phyloP scores from a whole-genome alignment of 441 rosid species.

The Daphne laureola region DNA sequence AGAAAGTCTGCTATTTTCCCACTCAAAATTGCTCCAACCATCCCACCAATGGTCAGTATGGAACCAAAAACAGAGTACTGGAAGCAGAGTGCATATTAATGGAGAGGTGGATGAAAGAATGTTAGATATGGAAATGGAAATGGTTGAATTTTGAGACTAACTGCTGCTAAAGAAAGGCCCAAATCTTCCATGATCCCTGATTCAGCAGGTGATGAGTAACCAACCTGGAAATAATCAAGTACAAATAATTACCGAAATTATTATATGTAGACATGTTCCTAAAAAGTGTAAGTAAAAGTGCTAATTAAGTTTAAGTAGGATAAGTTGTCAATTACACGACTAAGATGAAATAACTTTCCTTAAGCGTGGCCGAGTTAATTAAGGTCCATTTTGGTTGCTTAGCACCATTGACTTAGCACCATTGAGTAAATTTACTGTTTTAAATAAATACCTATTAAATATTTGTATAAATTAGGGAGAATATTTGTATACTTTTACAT shows the following conservation, averaged over 20 bases:
- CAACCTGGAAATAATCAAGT: conserved; percentile 28
- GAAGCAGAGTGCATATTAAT: not conserved
- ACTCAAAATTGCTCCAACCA: conserved; percentile 55
- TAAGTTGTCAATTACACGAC: too few species aligned
- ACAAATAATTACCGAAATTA: not conserved
- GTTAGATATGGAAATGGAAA: not conserved
- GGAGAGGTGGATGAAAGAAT: not conserved
- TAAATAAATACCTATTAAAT: too few species aligned
- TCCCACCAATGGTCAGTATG: conserved; percentile 53
- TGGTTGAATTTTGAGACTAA: conserved; percentile 16
- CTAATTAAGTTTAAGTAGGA: not conserved
- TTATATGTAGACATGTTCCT: too few species aligned
- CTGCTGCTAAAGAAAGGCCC: conserved; percentile 38
- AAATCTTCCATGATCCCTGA: conserved; percentile 43
- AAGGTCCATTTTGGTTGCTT: too few species aligned
- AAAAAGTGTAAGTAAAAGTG: not conserved
- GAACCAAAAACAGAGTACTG: conserved; percentile 86
- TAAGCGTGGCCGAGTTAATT: too few species aligned
- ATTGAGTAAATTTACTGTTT: too few species aligned
- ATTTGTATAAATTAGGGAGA: too few species aligned
- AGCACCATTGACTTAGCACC: too few species aligned
- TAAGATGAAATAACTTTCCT: too few species aligned
- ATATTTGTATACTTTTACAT: too few species aligned
- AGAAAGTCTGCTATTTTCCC: conserved; percentile 53
- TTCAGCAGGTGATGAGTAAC: conserved; percentile 64